These are phyloP conservation scores for Heliocybe sulcata DNA, from an alignment of 1,284 basidiomycete species.

Conservation along the genomic window DNA sequence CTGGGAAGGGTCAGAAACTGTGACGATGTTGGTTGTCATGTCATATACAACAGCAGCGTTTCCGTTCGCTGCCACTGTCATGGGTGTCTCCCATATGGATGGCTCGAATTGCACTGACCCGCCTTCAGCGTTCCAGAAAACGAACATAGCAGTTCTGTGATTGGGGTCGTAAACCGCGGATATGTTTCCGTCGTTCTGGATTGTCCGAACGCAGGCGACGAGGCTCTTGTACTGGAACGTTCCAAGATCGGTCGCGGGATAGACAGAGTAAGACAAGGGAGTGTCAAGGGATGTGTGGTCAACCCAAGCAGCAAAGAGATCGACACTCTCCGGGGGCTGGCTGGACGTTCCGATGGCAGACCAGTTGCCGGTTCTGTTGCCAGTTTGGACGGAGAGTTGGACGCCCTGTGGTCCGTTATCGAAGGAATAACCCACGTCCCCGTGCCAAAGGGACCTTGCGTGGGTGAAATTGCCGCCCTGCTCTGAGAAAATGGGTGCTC, in stretches of 20 bases:
- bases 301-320: constrained; percentile 58
- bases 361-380: constrained; percentile 51
- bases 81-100: constrained; percentile 14
- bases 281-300: constrained; percentile 29
- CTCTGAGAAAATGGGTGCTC: constrained; percentile 14
- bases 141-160: constrained; percentile 30
- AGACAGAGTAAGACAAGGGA: constrained; percentile 44
- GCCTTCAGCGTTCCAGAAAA: constrained; percentile 35
- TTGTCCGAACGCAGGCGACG: constrained; percentile 21
- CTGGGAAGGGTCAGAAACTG: constrained; percentile 53
- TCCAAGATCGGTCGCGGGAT: constrained; percentile 35
- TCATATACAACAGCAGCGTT: constrained; percentile 39
- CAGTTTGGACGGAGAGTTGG: constrained; percentile 39
- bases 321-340: constrained; percentile 39
- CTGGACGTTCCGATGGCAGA: constrained; percentile 54
- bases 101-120: constrained; percentile 16
- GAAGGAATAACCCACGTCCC: constrained; percentile 47
- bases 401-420: constrained; percentile 15
- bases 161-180: constrained; percentile 33
- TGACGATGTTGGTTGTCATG: constrained; percentile 32
- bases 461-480: constrained; percentile 25
- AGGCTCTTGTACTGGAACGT: constrained; percentile 22
- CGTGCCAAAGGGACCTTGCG: constrained; percentile 47
- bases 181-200: constrained; percentile 35
- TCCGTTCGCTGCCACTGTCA: constrained; percentile 32